Conservation (phyloP, 1,139 yeast species). For the Pichia sp. region DNA sequence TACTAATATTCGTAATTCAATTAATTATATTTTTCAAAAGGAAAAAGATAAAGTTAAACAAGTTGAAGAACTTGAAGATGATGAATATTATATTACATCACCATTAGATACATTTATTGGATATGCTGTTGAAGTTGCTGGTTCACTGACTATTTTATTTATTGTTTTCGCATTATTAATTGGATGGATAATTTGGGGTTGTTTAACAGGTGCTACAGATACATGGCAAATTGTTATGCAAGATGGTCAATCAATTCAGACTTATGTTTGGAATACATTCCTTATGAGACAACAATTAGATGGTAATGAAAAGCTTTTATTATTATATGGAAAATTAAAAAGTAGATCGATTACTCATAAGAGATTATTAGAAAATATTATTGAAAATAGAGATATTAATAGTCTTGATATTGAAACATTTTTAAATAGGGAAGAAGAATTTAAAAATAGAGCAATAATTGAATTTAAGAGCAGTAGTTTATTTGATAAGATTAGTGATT, state of each 20-base stretch:
- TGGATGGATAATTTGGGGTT: constrained; percentile 33
- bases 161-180: constrained; percentile 27
- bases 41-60: constrained; percentile 1
- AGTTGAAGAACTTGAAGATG: constrained; percentile 9
- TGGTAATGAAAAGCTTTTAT: constrained; percentile 20
- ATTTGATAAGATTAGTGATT: constrained; percentile 30
- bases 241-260: constrained; percentile 37
- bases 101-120: constrained; percentile 17
- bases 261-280: constrained; percentile 36
- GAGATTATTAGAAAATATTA: constrained; percentile 16
- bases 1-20: neutral
- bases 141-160: constrained; percentile 28
- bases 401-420: constrained; percentile 2
- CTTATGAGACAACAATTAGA: constrained; percentile 37
- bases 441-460: neutral
- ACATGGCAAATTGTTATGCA: constrained; percentile 39
- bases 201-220: constrained; percentile 28
- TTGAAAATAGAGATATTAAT: constrained; percentile 2
- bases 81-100: constrained; percentile 13
- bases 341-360: constrained; percentile 29
- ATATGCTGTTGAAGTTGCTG: constrained; percentile 25
- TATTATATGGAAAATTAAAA: constrained; percentile 28
- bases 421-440: neutral
- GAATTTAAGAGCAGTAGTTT: constrained; percentile 15
- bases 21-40: constrained; percentile 3